Evolutionary conservation across 805 yeast genomes (phyloP).

Genomic region (Saccharomycopsis sp.): DNA sequence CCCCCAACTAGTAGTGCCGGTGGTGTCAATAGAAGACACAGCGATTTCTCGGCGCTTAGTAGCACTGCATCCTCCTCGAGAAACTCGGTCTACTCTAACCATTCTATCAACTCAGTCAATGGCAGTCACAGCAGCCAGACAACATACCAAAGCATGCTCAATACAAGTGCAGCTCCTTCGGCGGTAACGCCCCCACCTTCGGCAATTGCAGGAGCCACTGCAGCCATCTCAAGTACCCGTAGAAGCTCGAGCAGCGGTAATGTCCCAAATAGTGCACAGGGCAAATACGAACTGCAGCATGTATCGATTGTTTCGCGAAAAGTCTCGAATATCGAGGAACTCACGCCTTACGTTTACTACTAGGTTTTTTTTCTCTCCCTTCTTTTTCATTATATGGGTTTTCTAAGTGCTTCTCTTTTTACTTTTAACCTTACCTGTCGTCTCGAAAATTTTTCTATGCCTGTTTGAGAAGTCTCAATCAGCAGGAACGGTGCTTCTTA

Average conservation of each 20-base stretch:
- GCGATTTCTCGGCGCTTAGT: conserved; percentile 1
- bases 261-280: neutral
- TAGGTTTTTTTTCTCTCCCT: neutral
- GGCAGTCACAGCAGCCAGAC: conserved; percentile 1
- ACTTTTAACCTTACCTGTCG: neutral
- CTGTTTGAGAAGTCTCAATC: neutral
- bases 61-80: neutral
- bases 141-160: neutral
- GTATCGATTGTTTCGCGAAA: neutral
- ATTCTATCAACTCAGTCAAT: neutral
- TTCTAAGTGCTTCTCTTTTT: neutral
- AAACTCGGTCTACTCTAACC: neutral
- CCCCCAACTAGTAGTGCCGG: neutral
- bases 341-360: neutral
- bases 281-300: neutral
- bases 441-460: neutral
- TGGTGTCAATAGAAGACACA: neutral
- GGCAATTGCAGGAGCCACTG: neutral
- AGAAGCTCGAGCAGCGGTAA: neutral
- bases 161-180: neutral
- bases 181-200: neutral
- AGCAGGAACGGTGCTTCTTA: neutral
- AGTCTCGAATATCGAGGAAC: conserved; percentile 1
- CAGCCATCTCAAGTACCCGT: neutral
- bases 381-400: neutral